These are phyloP conservation scores for Hypsizygus marmoreus DNA, from an alignment of 768 basidiomycete species.

Conservation along the genomic window DNA sequence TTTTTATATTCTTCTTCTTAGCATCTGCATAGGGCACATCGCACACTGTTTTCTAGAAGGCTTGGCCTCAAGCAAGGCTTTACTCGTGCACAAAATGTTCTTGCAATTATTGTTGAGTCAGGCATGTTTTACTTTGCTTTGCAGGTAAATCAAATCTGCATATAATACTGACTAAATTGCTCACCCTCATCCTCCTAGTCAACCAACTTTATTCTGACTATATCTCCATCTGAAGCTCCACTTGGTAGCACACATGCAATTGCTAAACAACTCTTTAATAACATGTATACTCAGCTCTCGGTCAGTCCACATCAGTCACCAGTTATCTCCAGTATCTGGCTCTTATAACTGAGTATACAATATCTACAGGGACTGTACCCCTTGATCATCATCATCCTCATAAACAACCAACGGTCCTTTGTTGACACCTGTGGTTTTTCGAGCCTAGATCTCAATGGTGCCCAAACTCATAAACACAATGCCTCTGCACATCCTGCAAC, in stretches of 20 bases:
- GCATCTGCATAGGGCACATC: slow-evolving; percentile 4
- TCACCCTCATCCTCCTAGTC: not conserved
- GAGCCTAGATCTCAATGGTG: too few species aligned
- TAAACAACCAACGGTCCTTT: slow-evolving; percentile 12
- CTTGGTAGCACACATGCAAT: not conserved
- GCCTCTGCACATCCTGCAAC: too few species aligned
- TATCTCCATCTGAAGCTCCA: not conserved
- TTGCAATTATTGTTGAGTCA: slow-evolving; percentile 4
- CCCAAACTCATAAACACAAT: too few species aligned
- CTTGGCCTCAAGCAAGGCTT: not conserved
- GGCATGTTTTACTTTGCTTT: slow-evolving; percentile 6
- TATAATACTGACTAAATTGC: too few species aligned
- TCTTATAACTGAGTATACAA: not conserved
- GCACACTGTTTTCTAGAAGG: not conserved
- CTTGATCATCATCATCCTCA: slow-evolving; percentile 8
- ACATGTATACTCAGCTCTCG: not conserved
- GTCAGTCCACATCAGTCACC: too few species aligned
- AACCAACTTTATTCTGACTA: not conserved
- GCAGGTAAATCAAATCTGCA: not conserved
- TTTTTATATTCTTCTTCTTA: not conserved
- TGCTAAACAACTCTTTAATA: slow-evolving; percentile 3
- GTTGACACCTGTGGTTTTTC: slow-evolving; percentile 1
- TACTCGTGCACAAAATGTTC: slow-evolving; percentile 5
- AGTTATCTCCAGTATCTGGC: not conserved
- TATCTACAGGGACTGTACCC: slow-evolving; percentile 15